These are phyloP conservation scores for Coemansia sp. DNA, from an alignment of 192 early-diverging fungal species.

Conservation along the genomic window DNA sequence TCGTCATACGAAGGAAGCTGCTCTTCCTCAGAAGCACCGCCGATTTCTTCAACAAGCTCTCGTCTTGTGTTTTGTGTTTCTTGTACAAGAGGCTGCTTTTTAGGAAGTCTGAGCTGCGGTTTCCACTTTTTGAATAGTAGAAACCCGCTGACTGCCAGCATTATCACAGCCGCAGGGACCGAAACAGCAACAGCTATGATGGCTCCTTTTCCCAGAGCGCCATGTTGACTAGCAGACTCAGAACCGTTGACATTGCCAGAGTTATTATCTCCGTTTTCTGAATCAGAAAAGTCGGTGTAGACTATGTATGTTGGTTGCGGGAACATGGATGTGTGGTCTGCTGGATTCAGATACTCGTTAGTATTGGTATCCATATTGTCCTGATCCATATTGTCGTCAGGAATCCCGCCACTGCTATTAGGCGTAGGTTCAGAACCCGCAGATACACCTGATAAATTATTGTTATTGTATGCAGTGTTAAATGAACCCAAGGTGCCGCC, in stretches of 20 bases:
- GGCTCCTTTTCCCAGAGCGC: conserved; percentile 7
- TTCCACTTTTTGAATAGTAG: conserved; percentile 13
- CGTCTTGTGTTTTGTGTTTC: not conserved
- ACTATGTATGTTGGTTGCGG: not conserved
- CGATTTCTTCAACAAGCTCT: conserved; percentile 19
- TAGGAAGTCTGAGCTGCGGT: not conserved
- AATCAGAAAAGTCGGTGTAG: not conserved
- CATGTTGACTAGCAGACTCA: not conserved
- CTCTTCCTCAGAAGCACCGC: conserved; percentile 15
- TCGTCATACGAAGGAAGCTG: conserved; percentile 23
- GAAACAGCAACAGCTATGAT: conserved; percentile 24
- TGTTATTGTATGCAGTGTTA: not conserved
- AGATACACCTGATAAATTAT: not conserved
- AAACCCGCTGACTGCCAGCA: conserved; percentile 12
- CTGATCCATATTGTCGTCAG: conserved; percentile 4
- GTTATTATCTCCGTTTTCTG: not conserved
- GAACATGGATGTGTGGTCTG: not conserved
- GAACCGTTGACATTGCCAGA: not conserved
- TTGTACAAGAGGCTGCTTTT: not conserved
- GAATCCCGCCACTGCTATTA: not conserved
- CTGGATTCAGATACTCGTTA: conserved; percentile 3
- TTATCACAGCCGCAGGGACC: conserved; percentile 13
- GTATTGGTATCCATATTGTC: not conserved
- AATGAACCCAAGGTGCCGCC: not conserved
- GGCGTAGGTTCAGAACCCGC: not conserved